phyloP scores from a whole-genome alignment of 169 alveolate species.

The Plasmodium cynomolgi region DNA sequence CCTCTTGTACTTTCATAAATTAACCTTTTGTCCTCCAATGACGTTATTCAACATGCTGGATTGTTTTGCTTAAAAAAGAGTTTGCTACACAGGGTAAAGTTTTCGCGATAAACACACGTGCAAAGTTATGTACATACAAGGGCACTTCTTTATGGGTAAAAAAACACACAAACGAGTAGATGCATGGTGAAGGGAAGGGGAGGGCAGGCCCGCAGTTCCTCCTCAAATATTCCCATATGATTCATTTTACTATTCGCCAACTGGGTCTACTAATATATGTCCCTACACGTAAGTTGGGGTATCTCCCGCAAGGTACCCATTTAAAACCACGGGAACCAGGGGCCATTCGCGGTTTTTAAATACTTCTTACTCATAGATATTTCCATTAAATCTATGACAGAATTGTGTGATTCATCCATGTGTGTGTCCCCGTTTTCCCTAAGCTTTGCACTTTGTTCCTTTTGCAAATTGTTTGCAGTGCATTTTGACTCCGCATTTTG shows the following conservation, averaged over 20 bases:
- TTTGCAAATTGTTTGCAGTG: slow-evolving; percentile 5
- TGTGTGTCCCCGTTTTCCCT: not conserved
- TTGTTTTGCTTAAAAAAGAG: not conserved
- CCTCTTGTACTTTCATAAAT: not conserved
- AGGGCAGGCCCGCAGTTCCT: not conserved
- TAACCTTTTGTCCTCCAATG: not conserved
- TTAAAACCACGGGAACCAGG: slow-evolving; percentile 76
- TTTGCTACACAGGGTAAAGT: not conserved
- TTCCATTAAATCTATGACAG: slow-evolving; percentile 66
- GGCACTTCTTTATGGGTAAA: not conserved
- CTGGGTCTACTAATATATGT: not conserved
- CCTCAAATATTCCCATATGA: not conserved
- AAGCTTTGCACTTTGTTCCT: not conserved
- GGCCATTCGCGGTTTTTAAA: slow-evolving; percentile 25
- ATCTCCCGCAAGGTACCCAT: not conserved
- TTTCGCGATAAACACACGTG: not conserved
- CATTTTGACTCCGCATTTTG: not conserved
- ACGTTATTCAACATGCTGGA: not conserved
- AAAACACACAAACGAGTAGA: not conserved
- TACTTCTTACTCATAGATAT: slow-evolving; percentile 45
- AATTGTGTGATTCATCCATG: slow-evolving; percentile 25
- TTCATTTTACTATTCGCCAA: not conserved
- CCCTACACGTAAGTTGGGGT: not conserved
- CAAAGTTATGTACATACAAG: not conserved
- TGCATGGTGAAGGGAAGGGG: not conserved